Conservation (phyloP, 2,329 filamentous ascomycete species). For the Bipolaris cookei region DNA sequence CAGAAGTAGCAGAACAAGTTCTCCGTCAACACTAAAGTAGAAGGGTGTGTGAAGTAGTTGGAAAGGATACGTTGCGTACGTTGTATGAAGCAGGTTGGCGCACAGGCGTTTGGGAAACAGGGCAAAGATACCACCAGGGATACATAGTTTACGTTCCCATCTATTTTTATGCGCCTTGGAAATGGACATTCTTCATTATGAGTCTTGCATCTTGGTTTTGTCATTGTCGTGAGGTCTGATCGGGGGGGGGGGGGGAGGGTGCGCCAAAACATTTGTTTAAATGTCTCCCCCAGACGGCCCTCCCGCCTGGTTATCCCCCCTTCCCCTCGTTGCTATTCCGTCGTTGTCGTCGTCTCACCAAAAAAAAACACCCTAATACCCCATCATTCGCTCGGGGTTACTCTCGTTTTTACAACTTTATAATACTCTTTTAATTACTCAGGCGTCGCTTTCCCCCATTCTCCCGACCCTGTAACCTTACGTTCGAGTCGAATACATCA, state of each 20-base stretch:
- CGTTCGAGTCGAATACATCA: conserved; percentile 10
- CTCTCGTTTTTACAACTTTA: background rate
- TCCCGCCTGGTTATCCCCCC: background rate
- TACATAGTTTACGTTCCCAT: background rate
- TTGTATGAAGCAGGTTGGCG: background rate
- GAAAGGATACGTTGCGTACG: background rate
- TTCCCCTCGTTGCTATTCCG: background rate
- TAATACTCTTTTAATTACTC: background rate
- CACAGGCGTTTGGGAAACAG: conserved; percentile 10
- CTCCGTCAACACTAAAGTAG: background rate
- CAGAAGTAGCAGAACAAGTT: background rate
- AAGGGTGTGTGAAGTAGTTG: background rate
- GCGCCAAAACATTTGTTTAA: background rate
- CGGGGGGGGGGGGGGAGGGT: background rate
- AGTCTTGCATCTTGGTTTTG: background rate
- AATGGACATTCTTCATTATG: conserved; percentile 4
- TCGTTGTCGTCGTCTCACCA: background rate
- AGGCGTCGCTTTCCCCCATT: background rate
- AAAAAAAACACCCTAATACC: background rate
- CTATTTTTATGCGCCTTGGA: conserved; percentile 2
- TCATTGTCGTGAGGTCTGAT: background rate
- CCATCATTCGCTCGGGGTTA: conserved; percentile 4
- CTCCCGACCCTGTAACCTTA: background rate
- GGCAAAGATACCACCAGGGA: conserved; percentile 15
- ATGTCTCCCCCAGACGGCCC: background rate